These are phyloP conservation scores for Zopfia rhizophila DNA, from an alignment of 2,329 filamentous ascomycete genomes.

Conservation along the genomic window DNA sequence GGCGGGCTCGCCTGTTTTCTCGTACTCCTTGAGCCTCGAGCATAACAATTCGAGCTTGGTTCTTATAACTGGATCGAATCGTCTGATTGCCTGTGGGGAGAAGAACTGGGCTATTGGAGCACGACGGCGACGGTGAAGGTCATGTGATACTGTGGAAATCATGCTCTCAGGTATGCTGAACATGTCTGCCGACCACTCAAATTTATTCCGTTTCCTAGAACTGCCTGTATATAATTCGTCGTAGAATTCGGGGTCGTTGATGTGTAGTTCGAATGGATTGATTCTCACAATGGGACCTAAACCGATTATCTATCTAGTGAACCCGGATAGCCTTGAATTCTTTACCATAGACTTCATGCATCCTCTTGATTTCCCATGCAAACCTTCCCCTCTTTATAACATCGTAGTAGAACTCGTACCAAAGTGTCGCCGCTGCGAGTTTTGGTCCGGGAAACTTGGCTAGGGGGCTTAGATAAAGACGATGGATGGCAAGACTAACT, in stretches of 20 bases:
- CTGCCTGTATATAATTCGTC: conserved; percentile 31
- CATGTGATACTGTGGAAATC: conserved; percentile 15
- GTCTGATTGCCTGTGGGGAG: conserved; percentile 10
- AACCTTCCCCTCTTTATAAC: conserved; percentile 29
- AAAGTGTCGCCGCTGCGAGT: conserved; percentile 32
- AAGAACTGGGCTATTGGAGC: conserved; percentile 18
- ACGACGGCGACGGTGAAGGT: conserved; percentile 16
- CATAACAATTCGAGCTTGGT: conserved; percentile 14
- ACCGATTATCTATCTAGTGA: neutral
- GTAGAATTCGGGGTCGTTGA: conserved; percentile 32
- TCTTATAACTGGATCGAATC: conserved; percentile 19
- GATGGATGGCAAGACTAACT: conserved; percentile 18
- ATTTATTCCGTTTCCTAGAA: conserved; percentile 16
- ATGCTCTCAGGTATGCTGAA: conserved; percentile 13
- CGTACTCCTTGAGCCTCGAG: conserved; percentile 9
- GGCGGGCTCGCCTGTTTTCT: conserved; percentile 9
- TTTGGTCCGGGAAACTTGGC: conserved; percentile 31
- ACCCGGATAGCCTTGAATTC: neutral
- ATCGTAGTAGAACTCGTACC: conserved; percentile 39
- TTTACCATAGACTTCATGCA: conserved; percentile 35
- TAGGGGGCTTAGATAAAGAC: conserved; percentile 27
- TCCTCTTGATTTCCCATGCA: conserved; percentile 29
- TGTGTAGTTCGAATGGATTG: conserved; percentile 33
- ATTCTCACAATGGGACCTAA: conserved; percentile 37
- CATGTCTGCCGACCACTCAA: conserved; percentile 23